phyloP scores from a whole-genome alignment of 768 basidiomycete species.

The Suillus subluteus region DNA sequence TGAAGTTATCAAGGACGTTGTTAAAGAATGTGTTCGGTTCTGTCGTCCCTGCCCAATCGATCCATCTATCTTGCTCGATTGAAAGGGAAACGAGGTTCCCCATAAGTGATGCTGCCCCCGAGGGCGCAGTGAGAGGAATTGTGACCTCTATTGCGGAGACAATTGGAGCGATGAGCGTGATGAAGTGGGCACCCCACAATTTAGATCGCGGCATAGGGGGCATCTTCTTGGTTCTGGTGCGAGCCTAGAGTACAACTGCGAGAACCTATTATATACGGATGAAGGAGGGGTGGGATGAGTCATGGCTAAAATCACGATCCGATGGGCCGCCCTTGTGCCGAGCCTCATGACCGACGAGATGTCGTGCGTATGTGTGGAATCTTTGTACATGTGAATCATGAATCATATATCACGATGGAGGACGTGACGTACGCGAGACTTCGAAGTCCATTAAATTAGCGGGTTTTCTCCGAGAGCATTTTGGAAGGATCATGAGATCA shows the following conservation, averaged over 20 bases:
- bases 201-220: slow-evolving; percentile 12
- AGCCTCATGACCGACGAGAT: too few relatives aligned
- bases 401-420: too few relatives aligned
- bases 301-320: background rate
- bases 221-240: background rate
- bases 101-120: slow-evolving; percentile 39
- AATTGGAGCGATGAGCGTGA: slow-evolving; percentile 11
- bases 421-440: too few relatives aligned
- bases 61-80: slow-evolving; percentile 73
- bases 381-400: too few relatives aligned
- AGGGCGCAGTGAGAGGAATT: slow-evolving; percentile 43
- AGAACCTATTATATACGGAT: slow-evolving; percentile 5
- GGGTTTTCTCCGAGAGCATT: too few relatives aligned
- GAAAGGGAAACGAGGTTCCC: slow-evolving; percentile 63
- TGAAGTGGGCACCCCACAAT: slow-evolving; percentile 10
- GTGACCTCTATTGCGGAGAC: slow-evolving; percentile 34
- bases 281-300: background rate
- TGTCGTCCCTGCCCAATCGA: slow-evolving; percentile 62
- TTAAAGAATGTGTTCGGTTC: slow-evolving; percentile 60
- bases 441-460: too few relatives aligned
- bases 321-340: background rate
- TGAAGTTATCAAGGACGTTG: slow-evolving; percentile 62
- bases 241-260: background rate
- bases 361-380: too few relatives aligned
- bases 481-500: too few relatives aligned